Evolutionary conservation across 805 yeast species (phyloP).

Genomic region (Kazachstania psychrophila): DNA sequence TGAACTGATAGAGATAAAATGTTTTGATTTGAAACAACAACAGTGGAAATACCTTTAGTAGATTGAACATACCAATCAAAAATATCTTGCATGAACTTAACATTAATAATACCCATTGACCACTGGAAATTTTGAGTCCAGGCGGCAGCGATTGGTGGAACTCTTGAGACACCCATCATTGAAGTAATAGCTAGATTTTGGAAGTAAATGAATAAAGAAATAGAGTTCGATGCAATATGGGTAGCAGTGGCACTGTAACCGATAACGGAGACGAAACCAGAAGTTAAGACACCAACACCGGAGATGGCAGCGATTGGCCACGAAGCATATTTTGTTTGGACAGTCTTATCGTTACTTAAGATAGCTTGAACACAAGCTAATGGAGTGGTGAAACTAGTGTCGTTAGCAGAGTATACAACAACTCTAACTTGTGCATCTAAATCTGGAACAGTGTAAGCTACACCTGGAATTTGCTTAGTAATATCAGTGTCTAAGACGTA

Average conservation of each 20-base stretch:
- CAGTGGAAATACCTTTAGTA: conserved; percentile 84
- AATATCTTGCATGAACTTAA: conserved; percentile 67
- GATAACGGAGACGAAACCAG: conserved; percentile 76
- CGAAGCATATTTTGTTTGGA: conserved; percentile 80
- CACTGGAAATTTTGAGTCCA: conserved; percentile 97
- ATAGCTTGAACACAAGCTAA: conserved; percentile 91
- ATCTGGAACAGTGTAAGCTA: conserved; percentile 89
- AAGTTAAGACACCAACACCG: conserved; percentile 76
- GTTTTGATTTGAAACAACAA: conserved; percentile 54
- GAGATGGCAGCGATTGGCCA: conserved; percentile 96
- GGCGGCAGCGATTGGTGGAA: conserved; percentile 95
- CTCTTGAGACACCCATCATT: conserved; percentile 87
- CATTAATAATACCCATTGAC: conserved; percentile 85
- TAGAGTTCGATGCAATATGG: conserved; percentile 93
- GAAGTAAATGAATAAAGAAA: conserved; percentile 86
- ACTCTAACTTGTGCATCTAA: conserved; percentile 86
- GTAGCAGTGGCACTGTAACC: conserved; percentile 93
- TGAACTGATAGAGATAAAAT: conserved; percentile 79
- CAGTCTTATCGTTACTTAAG: conserved; percentile 83
- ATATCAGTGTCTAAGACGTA: conserved; percentile 36
- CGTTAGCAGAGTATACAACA: conserved; percentile 44
- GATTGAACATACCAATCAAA: conserved; percentile 92
- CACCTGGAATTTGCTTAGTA: conserved; percentile 54
- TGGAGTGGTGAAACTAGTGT: conserved; percentile 35
- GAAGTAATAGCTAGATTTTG: conserved; percentile 86